Evolutionary conservation across 2,329 filamentous ascomycete species (phyloP), one percentile per base, ranked within the genome.

Genomic region (Metarhizium brunneum): DNA sequence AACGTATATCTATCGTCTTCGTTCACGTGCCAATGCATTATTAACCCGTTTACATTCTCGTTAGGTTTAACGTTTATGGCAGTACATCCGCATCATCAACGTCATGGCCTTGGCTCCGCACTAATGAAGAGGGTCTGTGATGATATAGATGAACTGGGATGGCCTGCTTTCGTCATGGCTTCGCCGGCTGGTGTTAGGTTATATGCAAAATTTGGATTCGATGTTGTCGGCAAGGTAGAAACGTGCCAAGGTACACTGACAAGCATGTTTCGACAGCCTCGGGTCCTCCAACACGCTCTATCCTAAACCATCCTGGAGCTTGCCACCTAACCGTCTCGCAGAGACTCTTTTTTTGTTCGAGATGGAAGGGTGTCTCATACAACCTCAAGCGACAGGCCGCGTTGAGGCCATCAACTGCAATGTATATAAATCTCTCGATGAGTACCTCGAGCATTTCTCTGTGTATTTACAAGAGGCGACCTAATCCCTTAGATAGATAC

Each of bases 101-200:
- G 50, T 4, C 49, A 42, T 13, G 54, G 54, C 10, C 40, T 56
- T 35, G 54, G 54, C n/a, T 56, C 54, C 29, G 38, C 14, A 6
- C 4, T 56, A 11, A 11, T 56, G 43, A 18, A 42, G 14, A 5
- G 10, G 6, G 49, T 20, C 18, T 56, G 54, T 10, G 40, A 56
- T 13, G 54, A 56, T 11, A 35, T 35, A 35, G 32, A 35, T 11
- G 32, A 35, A 35, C 32, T 35, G 14, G 49, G 45, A n/a, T 48
- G 40, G 42, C n/a, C 14, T 7, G 54, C 50, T 16, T 56, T 52
- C 25, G 50, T 56, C 7, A 47, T 56, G 54, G 25, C 54, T 38
- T 56, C 50, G 13, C 54, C 54, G 30, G 49, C 54, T 10, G 54
- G 40, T 11, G 54, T 56, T 47, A 16, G 54, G 4, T 30, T 56